A percentile compares a stretch with the other conserved stretches of the same genome.
Evolutionary conservation across 1,284 basidiomycete genomes (phyloP).

Genomic region (Rhodotorula sp.): DNA sequence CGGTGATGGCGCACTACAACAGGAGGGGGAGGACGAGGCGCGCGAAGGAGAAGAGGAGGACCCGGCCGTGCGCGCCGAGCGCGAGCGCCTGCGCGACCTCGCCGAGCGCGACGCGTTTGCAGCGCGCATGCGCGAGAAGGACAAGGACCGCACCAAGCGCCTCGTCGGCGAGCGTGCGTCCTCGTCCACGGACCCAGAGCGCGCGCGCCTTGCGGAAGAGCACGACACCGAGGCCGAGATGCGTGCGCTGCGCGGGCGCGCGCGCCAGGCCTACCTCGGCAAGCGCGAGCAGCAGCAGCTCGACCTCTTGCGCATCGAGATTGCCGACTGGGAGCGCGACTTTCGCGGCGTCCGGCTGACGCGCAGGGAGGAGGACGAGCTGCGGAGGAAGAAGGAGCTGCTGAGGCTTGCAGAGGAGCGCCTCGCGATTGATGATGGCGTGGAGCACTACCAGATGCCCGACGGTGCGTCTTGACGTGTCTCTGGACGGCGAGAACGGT

Average conservation of each 20-base stretch:
- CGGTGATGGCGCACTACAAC: too few relatives aligned
- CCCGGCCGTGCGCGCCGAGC: constrained; percentile 68
- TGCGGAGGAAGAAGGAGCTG: constrained; percentile 90
- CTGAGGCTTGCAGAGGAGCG: constrained; percentile 90
- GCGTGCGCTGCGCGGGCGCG: constrained; percentile 77
- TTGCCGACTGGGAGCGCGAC: constrained; percentile 84
- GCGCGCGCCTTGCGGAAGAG: constrained; percentile 72
- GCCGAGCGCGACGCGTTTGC: constrained; percentile 91
- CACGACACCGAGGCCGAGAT: constrained; percentile 72
- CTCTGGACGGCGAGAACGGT: neutral
- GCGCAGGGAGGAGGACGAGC: constrained; percentile 74
- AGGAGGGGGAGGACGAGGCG: constrained; percentile 51
- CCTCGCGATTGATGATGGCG: constrained; percentile 87
- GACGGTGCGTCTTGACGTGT: constrained; percentile 54
- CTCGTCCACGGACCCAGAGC: constrained; percentile 73
- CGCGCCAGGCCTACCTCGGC: constrained; percentile 89
- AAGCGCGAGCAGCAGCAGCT: constrained; percentile 96
- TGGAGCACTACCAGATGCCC: constrained; percentile 89
- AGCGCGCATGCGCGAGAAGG: constrained; percentile 77
- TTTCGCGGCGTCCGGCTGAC: constrained; percentile 87
- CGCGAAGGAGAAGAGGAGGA: constrained; percentile 57
- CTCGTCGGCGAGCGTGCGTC: constrained; percentile 84
- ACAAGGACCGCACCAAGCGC: constrained; percentile 82
- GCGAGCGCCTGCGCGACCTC: constrained; percentile 74
- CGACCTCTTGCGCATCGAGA: constrained; percentile 87